Percentiles rank a stretch among this genome's conserved stretches.
Evolutionary conservation across 2,329 filamentous ascomycete species (phyloP).

Genomic region (Aureobasidium mangrovei): DNA sequence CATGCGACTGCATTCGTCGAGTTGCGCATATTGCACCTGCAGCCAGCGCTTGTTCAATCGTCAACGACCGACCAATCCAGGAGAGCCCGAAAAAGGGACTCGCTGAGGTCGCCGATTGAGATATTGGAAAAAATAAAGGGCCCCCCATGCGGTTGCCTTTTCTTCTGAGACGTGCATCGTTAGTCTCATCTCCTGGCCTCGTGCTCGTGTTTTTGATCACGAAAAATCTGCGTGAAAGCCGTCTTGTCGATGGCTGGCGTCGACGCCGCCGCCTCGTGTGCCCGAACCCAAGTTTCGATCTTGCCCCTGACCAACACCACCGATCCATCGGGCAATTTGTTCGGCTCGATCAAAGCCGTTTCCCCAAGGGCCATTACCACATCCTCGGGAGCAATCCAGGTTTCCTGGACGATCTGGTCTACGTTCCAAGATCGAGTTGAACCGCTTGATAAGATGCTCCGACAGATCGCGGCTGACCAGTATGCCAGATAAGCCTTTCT

Average conservation of each 20-base stretch:
- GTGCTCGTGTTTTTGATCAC: constrained; percentile 21
- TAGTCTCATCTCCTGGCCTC: constrained; percentile 7
- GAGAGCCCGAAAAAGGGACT: neutral
- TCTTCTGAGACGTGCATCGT: constrained; percentile 1
- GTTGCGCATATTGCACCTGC: neutral
- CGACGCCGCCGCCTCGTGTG: constrained; percentile 53
- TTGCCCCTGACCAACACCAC: constrained; percentile 48
- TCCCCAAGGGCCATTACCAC: constrained; percentile 68
- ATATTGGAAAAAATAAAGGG: neutral
- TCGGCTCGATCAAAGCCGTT: constrained; percentile 60
- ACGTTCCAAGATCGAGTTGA: constrained; percentile 52
- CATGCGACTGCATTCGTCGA: neutral
- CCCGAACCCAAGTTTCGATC: constrained; percentile 58
- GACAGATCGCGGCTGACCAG: constrained; percentile 76
- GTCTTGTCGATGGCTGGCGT: constrained; percentile 59
- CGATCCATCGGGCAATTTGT: constrained; percentile 43
- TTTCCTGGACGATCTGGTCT: constrained; percentile 62
- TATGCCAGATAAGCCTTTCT: constrained; percentile 73
- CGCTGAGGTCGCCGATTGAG: neutral
- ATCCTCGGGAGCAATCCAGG: constrained; percentile 80
- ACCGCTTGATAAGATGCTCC: constrained; percentile 46
- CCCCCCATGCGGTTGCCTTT: neutral
- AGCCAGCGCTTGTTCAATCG: neutral
- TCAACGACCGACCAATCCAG: neutral
- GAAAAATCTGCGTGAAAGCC: constrained; percentile 56